Evolutionary conservation across 1,139 yeast genomes (phyloP), one percentile per base, ranked within the genome.

Genomic region (Sugiyamaella japonica): DNA sequence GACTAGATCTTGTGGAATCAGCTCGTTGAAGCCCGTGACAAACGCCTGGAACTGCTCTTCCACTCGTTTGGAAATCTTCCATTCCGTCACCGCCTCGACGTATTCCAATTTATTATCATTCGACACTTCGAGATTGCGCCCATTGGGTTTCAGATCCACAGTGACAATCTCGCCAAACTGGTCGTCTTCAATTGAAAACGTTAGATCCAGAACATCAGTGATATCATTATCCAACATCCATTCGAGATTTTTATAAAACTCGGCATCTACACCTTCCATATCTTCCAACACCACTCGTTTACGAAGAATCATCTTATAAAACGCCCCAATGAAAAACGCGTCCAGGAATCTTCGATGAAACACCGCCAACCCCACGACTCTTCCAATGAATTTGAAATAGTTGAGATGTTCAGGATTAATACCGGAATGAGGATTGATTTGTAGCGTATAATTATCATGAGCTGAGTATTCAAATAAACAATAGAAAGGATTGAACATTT

Each of bases 221-320:
- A 93, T 91, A 71, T 90, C 97, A 70, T 93, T 91, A 66, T 93
- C 97, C 61, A 90, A 77, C 70, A 90, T 89, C 99, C 99, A 93
- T 68, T 89, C 89, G 73, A 93, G 78, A 32, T 96, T 91, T 69
- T 95, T 83, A 75, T 89, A 90, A 73, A 90, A 90, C 68, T 95
- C 99, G 13, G 96, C 93, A 73, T 93, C 99, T 58, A 93, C 97
- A 72, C 98, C 96, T 73, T 95, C 99, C 96, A 93, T 88, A 75
- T 93, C 99, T 71, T 89, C 96, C 63, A 93, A 77, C 2, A 89
- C 93, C 61, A 93, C 96, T 77, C 90, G 90, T 75, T 93, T 93
- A 70, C 86, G 89, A 64, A 93, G 79, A 88, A 93, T 90, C 98
- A 93, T 90, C 77, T 93, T 93, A 75, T 95, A 95, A 70, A 93